These are phyloP conservation scores for Aspergillus carlsbadensis DNA, from an alignment of 495 filamentous ascomycete species.

Conservation along the genomic window DNA sequence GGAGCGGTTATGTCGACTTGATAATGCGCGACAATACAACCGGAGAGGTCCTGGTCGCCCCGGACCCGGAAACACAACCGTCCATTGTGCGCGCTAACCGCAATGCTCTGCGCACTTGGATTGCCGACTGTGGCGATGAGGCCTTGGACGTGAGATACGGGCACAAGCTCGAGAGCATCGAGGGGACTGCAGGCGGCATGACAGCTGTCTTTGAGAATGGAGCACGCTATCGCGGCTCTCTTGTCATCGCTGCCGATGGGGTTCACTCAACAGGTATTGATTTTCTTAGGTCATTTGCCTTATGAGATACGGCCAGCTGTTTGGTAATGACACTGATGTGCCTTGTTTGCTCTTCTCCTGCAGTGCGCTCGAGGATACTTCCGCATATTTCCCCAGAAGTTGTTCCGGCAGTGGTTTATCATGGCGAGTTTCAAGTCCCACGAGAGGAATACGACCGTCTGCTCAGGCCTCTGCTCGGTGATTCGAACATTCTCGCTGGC, in stretches of 20 bases:
- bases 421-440: not conserved
- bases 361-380: not conserved
- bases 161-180: not conserved
- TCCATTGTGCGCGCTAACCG: not conserved
- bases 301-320: too few relatives aligned
- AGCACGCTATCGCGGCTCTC: not conserved
- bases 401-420: not conserved
- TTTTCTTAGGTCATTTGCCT: too few relatives aligned
- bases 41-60: not conserved
- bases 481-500: not conserved
- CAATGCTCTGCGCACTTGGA: not conserved
- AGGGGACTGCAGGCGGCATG: not conserved
- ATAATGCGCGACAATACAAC: not conserved
- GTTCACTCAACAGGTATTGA: not conserved
- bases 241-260: not conserved
- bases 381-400: not conserved
- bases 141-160: not conserved
- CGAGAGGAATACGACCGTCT: not conserved
- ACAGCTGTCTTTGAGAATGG: constrained; percentile 2
- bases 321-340: too few relatives aligned
- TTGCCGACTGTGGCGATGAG: not conserved
- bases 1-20: not conserved
- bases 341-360: not conserved
- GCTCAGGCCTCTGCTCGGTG: not conserved
- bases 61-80: not conserved